Conservation (phyloP, 768 basidiomycete species). For the Floccularia luteovirens region DNA sequence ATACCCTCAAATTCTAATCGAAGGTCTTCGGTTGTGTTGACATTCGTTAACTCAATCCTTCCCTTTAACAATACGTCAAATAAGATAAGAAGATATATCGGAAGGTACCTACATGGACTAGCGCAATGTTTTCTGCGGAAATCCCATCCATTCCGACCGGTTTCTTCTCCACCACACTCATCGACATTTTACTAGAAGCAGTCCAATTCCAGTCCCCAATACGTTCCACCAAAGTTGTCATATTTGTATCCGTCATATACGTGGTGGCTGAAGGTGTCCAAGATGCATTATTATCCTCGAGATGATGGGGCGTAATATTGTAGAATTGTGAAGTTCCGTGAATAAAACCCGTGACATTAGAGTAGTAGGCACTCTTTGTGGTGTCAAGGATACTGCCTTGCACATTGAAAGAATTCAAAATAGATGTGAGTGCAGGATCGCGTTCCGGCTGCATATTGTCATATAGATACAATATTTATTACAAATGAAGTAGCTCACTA, state of each 20-base stretch:
- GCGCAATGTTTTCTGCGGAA: constrained; percentile 37
- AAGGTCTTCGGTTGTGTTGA: constrained; percentile 44
- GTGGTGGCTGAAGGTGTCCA: constrained; percentile 47
- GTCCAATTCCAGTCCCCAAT: constrained; percentile 69
- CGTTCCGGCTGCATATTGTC: constrained; percentile 33
- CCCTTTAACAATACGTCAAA: constrained; percentile 35
- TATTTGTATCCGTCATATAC: constrained; percentile 42
- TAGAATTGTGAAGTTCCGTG: constrained; percentile 53
- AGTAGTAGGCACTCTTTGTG: constrained; percentile 48
- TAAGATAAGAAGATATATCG: constrained; percentile 4
- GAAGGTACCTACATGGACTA: constrained; percentile 54
- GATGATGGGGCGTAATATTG: constrained; percentile 51
- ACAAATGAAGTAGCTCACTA: constrained; percentile 12
- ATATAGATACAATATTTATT: background rate
- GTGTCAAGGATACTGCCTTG: constrained; percentile 37
- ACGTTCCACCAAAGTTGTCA: constrained; percentile 38
- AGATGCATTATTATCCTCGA: constrained; percentile 27
- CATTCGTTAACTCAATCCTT: constrained; percentile 58
- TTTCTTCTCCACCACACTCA: constrained; percentile 60
- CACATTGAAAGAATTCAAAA: constrained; percentile 43
- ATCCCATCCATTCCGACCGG: constrained; percentile 25
- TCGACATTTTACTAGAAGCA: constrained; percentile 47
- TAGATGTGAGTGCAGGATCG: constrained; percentile 30
- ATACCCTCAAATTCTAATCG: constrained; percentile 71
- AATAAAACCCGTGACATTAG: constrained; percentile 75